phyloP scores from a whole-genome alignment of 2,329 filamentous ascomycete species.

The Alternaria arborescens region DNA sequence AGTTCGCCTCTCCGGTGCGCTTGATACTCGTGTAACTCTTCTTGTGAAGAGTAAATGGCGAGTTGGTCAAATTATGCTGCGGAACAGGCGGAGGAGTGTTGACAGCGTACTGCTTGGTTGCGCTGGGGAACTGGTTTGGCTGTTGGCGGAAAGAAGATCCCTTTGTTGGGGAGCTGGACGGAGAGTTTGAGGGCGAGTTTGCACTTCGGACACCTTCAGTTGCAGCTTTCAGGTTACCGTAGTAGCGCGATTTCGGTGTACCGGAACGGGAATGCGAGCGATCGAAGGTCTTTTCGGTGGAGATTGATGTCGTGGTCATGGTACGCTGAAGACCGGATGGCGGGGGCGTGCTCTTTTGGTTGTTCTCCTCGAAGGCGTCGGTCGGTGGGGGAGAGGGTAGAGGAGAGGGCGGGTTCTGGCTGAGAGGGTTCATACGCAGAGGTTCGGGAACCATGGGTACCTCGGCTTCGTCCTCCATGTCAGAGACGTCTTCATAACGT shows the following conservation, averaged over 20 bases:
- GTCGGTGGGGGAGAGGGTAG: slow-evolving; percentile 21
- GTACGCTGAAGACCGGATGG: slow-evolving; percentile 30
- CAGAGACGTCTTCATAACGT: slow-evolving; percentile 38
- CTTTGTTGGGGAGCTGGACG: slow-evolving; percentile 39
- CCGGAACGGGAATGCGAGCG: slow-evolving; percentile 38
- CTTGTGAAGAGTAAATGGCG: slow-evolving; percentile 45
- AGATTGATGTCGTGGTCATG: slow-evolving; percentile 37
- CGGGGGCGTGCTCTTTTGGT: slow-evolving; percentile 24
- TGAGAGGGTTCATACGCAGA: slow-evolving; percentile 58
- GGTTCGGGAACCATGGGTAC: slow-evolving; percentile 51
- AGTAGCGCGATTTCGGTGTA: slow-evolving; percentile 56
- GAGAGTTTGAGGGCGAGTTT: slow-evolving; percentile 32
- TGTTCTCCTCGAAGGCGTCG: slow-evolving; percentile 21
- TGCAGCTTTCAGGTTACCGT: slow-evolving; percentile 58
- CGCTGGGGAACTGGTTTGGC: slow-evolving; percentile 35
- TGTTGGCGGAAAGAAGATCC: slow-evolving; percentile 22
- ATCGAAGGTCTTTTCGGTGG: slow-evolving; percentile 41
- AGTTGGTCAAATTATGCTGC: slow-evolving; percentile 19
- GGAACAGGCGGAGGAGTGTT: slow-evolving; percentile 30
- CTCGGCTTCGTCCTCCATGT: slow-evolving; percentile 37
- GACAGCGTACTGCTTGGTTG: slow-evolving; percentile 43
- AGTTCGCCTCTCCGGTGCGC: slow-evolving; percentile 44
- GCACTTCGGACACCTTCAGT: slow-evolving; percentile 48
- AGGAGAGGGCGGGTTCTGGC: slow-evolving; percentile 58
- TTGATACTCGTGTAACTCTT: slow-evolving; percentile 44